Evolutionary conservation across 2,329 filamentous ascomycete species (phyloP).

Genomic region (Furcasterigmium sp.): DNA sequence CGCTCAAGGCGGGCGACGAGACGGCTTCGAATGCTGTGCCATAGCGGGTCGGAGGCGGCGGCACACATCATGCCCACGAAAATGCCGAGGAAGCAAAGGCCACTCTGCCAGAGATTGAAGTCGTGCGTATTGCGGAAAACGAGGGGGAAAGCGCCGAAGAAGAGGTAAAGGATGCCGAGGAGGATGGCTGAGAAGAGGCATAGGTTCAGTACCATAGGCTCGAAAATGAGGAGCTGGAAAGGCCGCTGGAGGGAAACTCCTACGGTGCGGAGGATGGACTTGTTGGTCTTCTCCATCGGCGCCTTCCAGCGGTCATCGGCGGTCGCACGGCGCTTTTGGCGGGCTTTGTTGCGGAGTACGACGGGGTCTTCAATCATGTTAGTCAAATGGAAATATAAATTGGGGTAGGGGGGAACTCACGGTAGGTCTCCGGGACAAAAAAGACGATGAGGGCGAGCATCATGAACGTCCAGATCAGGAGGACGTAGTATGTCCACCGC

Average conservation of each 20-base stretch:
- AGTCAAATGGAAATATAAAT: conserved; percentile 6
- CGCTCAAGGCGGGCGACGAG: conserved; percentile 50
- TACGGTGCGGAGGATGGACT: conserved; percentile 60
- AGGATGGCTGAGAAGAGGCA: conserved; percentile 80
- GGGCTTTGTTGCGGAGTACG: conserved; percentile 68
- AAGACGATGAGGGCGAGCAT: conserved; percentile 60
- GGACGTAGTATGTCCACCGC: conserved; percentile 80
- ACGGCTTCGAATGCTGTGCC: conserved; percentile 52
- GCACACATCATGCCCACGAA: conserved; percentile 62
- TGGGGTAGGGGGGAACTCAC: conserved; percentile 40
- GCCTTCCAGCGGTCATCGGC: conserved; percentile 73
- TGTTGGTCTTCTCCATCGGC: conserved; percentile 67
- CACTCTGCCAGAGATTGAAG: conserved; percentile 74
- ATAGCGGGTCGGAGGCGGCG: conserved; percentile 60
- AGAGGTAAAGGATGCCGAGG: conserved; percentile 84
- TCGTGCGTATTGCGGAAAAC: conserved; percentile 71
- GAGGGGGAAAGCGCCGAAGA: conserved; percentile 82
- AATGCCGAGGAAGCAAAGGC: conserved; percentile 72
- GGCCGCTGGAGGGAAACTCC: conserved; percentile 59
- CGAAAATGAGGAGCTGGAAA: conserved; percentile 72
- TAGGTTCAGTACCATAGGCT: conserved; percentile 81
- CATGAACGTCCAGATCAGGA: conserved; percentile 74
- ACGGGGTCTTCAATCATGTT: conserved; percentile 46
- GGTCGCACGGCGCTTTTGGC: conserved; percentile 63
- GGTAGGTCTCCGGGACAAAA: conserved; percentile 85